Conservation (phyloP, 805 yeast species). For the Danielozyma ontarioensis region DNA sequence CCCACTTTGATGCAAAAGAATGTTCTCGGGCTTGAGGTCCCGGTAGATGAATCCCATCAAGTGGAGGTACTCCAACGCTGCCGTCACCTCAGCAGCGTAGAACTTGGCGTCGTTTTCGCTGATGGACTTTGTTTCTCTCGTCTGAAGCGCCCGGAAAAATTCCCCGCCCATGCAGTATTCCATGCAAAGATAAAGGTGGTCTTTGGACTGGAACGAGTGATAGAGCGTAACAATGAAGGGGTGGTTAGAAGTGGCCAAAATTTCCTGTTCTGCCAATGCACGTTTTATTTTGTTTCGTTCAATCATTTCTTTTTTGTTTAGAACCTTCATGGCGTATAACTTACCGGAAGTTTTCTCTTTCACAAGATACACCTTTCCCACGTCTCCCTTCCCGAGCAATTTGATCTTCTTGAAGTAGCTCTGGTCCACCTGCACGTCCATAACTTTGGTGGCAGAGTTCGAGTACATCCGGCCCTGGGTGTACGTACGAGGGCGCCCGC, state of each 20-base stretch:
- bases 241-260: slow-evolving; percentile 89
- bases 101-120: slow-evolving; percentile 85
- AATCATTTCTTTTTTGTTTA: slow-evolving; percentile 89
- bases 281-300: slow-evolving; percentile 91
- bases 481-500: slow-evolving; percentile 32
- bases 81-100: slow-evolving; percentile 95
- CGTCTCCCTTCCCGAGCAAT: slow-evolving; percentile 95
- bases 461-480: slow-evolving; percentile 60
- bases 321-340: slow-evolving; percentile 88
- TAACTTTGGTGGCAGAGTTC: slow-evolving; percentile 65
- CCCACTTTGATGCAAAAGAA: slow-evolving; percentile 90
- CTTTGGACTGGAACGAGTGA: slow-evolving; percentile 95
- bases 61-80: slow-evolving; percentile 93
- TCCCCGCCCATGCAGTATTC: slow-evolving; percentile 99
- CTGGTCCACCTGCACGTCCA: slow-evolving; percentile 79
- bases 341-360: slow-evolving; percentile 71
- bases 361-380: slow-evolving; percentile 92
- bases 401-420: slow-evolving; percentile 84
- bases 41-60: slow-evolving; percentile 96
- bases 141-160: slow-evolving; percentile 92
- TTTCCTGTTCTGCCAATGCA: slow-evolving; percentile 95
- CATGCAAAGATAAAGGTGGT: slow-evolving; percentile 88
- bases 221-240: slow-evolving; percentile 95
- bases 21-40: slow-evolving; percentile 95
- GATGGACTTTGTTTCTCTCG: slow-evolving; percentile 80